Evolutionary conservation across 257 asterid genomes (phyloP).

Genomic region (Nemophila menziesii): DNA sequence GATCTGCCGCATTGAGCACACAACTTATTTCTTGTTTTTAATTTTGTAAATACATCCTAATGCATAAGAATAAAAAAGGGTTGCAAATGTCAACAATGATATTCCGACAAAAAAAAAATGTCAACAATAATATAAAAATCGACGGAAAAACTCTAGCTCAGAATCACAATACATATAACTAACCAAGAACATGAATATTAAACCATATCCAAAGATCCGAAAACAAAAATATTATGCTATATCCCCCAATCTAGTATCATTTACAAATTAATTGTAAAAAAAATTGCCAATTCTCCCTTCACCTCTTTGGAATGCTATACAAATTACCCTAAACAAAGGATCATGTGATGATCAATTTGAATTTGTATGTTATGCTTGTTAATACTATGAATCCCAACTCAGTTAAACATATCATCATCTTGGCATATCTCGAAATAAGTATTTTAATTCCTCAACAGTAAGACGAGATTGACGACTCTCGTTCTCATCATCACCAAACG

Average conservation of each 20-base stretch:
- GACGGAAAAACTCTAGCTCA: not conserved
- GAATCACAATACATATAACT: not conserved
- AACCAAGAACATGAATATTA: not conserved
- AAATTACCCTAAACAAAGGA: constrained; percentile 3
- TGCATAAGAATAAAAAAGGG: too few species aligned
- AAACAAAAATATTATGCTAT: not conserved
- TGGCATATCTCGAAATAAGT: constrained; percentile 32
- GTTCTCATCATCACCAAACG: constrained; percentile 83
- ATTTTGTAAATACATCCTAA: too few species aligned
- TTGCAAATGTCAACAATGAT: too few species aligned
- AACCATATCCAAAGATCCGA: not conserved
- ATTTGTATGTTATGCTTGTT: constrained; percentile 3
- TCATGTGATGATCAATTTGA: constrained; percentile 9
- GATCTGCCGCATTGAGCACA: too few species aligned
- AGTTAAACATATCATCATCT: not conserved
- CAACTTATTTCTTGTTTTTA: too few species aligned
- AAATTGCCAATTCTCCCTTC: constrained; percentile 6
- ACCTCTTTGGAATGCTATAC: constrained; percentile 11
- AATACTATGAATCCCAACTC: not conserved
- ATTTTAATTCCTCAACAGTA: constrained; percentile 75
- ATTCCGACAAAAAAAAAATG: too few species aligned
- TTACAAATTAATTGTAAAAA: constrained; percentile 13
- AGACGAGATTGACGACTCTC: constrained; percentile 69
- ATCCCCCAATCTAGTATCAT: constrained; percentile 8
- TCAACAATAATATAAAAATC: too few species aligned